A percentile compares a stretch with the other conserved stretches of the same genome.
Conservation (phyloP, 2,329 filamentous ascomycete genomes). For the Purpureocillium lavendulum region DNA sequence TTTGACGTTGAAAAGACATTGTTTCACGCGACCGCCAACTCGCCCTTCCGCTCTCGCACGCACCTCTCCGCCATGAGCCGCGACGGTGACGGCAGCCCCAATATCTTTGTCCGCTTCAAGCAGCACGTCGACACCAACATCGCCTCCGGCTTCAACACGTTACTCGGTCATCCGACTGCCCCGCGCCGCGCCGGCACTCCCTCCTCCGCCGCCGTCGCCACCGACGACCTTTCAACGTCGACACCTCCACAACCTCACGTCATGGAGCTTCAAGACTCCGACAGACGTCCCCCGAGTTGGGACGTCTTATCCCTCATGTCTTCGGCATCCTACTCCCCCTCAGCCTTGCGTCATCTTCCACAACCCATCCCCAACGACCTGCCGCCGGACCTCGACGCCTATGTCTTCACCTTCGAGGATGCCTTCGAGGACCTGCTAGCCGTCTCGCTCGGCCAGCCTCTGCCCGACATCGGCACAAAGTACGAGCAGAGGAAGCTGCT, state of each 20-base stretch:
- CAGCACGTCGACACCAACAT: constrained; percentile 28
- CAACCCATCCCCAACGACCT: constrained; percentile 39
- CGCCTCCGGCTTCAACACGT: constrained; percentile 14
- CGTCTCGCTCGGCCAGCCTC: constrained; percentile 30
- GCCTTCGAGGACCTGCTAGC: constrained; percentile 50
- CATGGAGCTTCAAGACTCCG: constrained; percentile 2
- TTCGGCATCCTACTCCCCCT: constrained; percentile 20
- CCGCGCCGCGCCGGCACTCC: neutral
- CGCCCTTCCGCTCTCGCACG: too few relatives aligned
- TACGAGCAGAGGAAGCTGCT: constrained; percentile 27
- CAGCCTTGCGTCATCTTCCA: constrained; percentile 31
- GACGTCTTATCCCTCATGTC: constrained; percentile 14
- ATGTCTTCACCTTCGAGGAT: constrained; percentile 43
- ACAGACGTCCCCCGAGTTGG: neutral
- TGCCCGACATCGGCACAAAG: constrained; percentile 29
- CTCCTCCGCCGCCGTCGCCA: constrained; percentile 5
- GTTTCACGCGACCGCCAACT: too few relatives aligned
- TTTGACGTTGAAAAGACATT: too few relatives aligned
- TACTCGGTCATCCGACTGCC: constrained; percentile 6
- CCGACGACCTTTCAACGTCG: neutral
- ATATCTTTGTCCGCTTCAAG: constrained; percentile 10
- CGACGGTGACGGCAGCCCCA: constrained; percentile 7
- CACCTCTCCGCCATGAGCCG: constrained; percentile 11
- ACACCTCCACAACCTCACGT: neutral
- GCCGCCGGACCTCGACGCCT: constrained; percentile 24